Percentiles rank a stretch among this genome's conserved stretches.
These are phyloP conservation scores for Phytophthora litchii DNA, from an alignment of 352 stramenopile genomes.

Conservation along the genomic window DNA sequence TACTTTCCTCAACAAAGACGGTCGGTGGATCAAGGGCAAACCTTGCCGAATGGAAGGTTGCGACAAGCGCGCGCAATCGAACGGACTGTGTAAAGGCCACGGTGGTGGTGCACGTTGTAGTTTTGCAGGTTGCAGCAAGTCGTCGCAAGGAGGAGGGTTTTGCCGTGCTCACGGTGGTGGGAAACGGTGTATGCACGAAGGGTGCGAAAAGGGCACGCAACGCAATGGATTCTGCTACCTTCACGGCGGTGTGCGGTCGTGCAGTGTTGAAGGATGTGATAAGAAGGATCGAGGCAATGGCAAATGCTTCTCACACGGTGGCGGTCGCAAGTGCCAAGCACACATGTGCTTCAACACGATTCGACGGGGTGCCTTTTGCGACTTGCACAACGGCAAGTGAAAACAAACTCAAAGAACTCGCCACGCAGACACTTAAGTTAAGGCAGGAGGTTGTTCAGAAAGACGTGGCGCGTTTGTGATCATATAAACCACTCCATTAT, in stretches of 20 bases:
- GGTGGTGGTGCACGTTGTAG: slow-evolving; percentile 81
- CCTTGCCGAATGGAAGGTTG: slow-evolving; percentile 73
- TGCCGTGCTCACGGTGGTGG: slow-evolving; percentile 81
- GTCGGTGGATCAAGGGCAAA: slow-evolving; percentile 89
- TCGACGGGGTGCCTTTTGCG: slow-evolving; percentile 65
- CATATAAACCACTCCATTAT: slow-evolving; percentile 15
- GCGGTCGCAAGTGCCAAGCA: slow-evolving; percentile 71
- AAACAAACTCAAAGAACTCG: slow-evolving; percentile 10
- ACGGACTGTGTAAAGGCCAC: slow-evolving; percentile 80
- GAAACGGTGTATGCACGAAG: slow-evolving; percentile 76
- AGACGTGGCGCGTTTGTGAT: slow-evolving; percentile 24
- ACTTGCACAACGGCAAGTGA: slow-evolving; percentile 48
- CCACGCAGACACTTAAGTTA: slow-evolving; percentile 37
- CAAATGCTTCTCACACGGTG: slow-evolving; percentile 82
- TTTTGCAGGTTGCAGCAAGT: slow-evolving; percentile 76
- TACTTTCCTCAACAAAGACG: slow-evolving; percentile 90
- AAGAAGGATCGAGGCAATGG: slow-evolving; percentile 88
- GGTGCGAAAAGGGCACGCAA: slow-evolving; percentile 81
- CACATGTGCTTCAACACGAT: slow-evolving; percentile 72
- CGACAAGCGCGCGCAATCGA: slow-evolving; percentile 83
- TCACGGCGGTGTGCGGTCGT: slow-evolving; percentile 79
- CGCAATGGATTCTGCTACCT: slow-evolving; percentile 84
- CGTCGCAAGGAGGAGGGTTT: slow-evolving; percentile 74
- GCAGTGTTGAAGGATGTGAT: slow-evolving; percentile 67
- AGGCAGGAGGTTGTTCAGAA: slow-evolving; percentile 33